These are phyloP conservation scores for Dentipellis sp. DNA, from an alignment of 768 basidiomycete genomes.

Conservation along the genomic window DNA sequence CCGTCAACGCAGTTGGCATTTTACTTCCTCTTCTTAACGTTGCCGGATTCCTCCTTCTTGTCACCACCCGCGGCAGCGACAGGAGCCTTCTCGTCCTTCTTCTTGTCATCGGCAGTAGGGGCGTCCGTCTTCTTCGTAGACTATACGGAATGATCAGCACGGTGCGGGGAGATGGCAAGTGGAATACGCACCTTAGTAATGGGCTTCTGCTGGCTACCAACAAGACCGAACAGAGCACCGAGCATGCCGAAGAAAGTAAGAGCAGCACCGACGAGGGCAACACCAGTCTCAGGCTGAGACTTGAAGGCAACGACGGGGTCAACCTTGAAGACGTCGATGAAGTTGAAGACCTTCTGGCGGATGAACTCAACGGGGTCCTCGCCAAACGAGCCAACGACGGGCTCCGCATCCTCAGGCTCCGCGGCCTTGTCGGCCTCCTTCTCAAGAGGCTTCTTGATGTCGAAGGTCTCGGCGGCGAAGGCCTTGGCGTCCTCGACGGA, in stretches of 20 bases:
- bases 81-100: slow-evolving; percentile 54
- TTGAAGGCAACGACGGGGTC: slow-evolving; percentile 81
- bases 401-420: slow-evolving; percentile 34
- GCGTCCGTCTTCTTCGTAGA: slow-evolving; percentile 75
- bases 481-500: slow-evolving; percentile 77
- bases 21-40: slow-evolving; percentile 71
- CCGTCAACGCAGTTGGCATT: not conserved
- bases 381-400: slow-evolving; percentile 38
- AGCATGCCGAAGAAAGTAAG: slow-evolving; percentile 84
- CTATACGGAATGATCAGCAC: slow-evolving; percentile 22
- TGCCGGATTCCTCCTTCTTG: slow-evolving; percentile 54
- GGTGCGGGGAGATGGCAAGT: not conserved
- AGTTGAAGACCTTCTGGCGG: slow-evolving; percentile 67
- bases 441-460: slow-evolving; percentile 82
- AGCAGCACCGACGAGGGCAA: slow-evolving; percentile 59
- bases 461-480: slow-evolving; percentile 83
- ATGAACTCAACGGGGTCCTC: slow-evolving; percentile 75
- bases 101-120: slow-evolving; percentile 53
- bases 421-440: slow-evolving; percentile 36
- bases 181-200: slow-evolving; percentile 49
- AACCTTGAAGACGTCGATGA: slow-evolving; percentile 66
- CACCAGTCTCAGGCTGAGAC: slow-evolving; percentile 82
- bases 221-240: slow-evolving; percentile 67
- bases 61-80: slow-evolving; percentile 66
- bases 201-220: slow-evolving; percentile 66